Conservation (phyloP, 805 yeast species). For the Henningerozyma blattae region DNA sequence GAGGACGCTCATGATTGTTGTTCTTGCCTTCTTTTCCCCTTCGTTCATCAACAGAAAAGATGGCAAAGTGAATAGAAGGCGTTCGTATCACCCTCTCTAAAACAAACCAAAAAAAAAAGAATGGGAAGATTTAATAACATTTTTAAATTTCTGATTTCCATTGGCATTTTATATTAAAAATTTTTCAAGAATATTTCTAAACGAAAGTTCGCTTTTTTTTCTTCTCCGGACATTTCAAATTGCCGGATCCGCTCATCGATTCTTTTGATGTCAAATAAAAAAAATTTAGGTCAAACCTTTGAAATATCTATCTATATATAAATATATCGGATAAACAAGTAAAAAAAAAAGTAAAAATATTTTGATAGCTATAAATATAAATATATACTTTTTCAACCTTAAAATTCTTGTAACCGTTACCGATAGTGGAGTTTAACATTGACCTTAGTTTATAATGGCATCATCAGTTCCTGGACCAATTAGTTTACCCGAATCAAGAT, state of each 20-base stretch:
- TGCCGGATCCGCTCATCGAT: not conserved
- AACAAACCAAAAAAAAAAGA: not conserved
- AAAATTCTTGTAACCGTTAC: not conserved
- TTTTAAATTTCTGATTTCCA: no score
- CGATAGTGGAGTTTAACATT: not conserved
- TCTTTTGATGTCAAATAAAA: not conserved
- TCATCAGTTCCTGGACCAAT: constrained; percentile 78
- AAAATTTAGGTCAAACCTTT: not conserved
- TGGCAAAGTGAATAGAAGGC: constrained; percentile 28
- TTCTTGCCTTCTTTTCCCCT: constrained; percentile 28
- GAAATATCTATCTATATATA: no score
- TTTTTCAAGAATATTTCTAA: no score
- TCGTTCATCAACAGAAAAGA: constrained; percentile 22
- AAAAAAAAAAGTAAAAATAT: no score
- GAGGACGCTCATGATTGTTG: constrained; percentile 21
- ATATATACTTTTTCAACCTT: no score
- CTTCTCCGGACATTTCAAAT: no score
- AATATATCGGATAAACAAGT: no score
- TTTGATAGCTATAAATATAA: no score
- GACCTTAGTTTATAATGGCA: constrained; percentile 46
- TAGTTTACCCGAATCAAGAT: constrained; percentile 66
- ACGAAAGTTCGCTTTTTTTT: no score
- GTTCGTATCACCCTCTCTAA: constrained; percentile 19
- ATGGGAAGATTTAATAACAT: not conserved
- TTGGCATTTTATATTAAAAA: no score